Evolutionary conservation across 805 yeast genomes (phyloP), one percentile per base, ranked within the genome.

Genomic region (Kregervanrija delftensis): DNA sequence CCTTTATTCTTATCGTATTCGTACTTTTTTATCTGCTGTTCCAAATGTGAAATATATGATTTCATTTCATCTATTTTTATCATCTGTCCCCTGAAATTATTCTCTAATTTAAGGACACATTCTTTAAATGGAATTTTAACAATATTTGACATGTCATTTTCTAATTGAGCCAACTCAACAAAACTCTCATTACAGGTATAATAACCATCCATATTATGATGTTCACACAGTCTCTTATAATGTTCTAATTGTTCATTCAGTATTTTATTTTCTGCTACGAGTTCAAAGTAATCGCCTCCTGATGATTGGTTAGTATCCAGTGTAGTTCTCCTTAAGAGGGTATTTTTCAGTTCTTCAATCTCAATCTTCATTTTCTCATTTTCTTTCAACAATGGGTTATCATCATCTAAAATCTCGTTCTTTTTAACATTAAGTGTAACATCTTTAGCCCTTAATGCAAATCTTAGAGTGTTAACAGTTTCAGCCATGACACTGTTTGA

Each of bases 361-460:
- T 85, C 84, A 8, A 63, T 59, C 41, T 72, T 74, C 57, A 81
- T 88, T 11, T 64, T 68, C 47, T 81, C 86, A n/a, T 86, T 66
- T 33, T 84, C 81, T 28, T 65, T 65, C 42, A 72, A 68, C 43
- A 88, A 68, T 39, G 73, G 76, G 48, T 74, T 79, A 13, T 86
- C 74, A 10, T 78, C 59, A 40, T 67, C 73, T 39, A 74, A 76
- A 14, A 71, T 49, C 52, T 72, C 76, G 52, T 74, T 73, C 47
- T 74, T 75, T 42, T 74, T 74, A 5, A 86, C 95, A 44, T 72
- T 74, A 55, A 90, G 73, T 11, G 79, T 72, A 41, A 93, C 80
- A 60, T 91, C 88, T 57, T 89, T 90, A 1, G 98, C 97, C 48
- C 96, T 71, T 0, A 96, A 86, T 0, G 96, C 98, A 67, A 93